Base-by-base conservation (phyloP, 441 rosid genomes). In the Euphorbia celastroides region DNA sequence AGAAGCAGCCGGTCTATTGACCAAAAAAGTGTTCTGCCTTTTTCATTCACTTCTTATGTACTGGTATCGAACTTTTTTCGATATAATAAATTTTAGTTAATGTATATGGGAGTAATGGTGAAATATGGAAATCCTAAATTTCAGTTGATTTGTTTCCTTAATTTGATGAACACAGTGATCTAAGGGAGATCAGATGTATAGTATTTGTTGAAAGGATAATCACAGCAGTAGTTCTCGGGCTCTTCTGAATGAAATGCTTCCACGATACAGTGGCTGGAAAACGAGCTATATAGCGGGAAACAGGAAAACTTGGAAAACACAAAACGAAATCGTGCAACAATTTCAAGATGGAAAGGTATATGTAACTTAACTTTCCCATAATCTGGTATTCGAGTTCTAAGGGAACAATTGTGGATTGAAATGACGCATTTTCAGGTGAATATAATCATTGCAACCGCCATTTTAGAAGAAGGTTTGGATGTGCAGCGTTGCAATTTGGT, bases 391-490 rank as follows among this genome's bases (percentile, higher is more conserved):
- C 12, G 42, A 7, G 42, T 36, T 36, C 8, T 36, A 36, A 64
- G 73, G 68, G 42, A 60, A 55, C 7, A n/a, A n/a, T n/a, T n/a
- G n/a, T n/a, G n/a, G n/a, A n/a, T n/a, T n/a, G n/a, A n/a, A n/a
- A n/a, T n/a, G n/a, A n/a, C n/a, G n/a, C 60, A 8, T 59, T 74
- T 12, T 70, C 75, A 95, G 97, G 97, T 92, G 28, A 92, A 95
- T 78, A 67, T 95, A 72, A 84, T 92, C 64, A 84, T 90, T 67
- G 87, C 98, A 25, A 90, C 99, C 26, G 90, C 98, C 44, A 88
- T 95, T 74, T 85, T 95, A 31, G 99, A 90, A 80, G 99, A 92
- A 74, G 99, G 98, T 59, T 78, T 95, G 64, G 99, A 95, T 79
- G 92, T 92, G 34, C 97, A 86, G 72, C 83, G 84, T 69, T 92